Evolutionary conservation across 164 flowering plant species (phyloP), one percentile per base, ranked within the genome.

Genomic region (Chimonanthus praecox): DNA sequence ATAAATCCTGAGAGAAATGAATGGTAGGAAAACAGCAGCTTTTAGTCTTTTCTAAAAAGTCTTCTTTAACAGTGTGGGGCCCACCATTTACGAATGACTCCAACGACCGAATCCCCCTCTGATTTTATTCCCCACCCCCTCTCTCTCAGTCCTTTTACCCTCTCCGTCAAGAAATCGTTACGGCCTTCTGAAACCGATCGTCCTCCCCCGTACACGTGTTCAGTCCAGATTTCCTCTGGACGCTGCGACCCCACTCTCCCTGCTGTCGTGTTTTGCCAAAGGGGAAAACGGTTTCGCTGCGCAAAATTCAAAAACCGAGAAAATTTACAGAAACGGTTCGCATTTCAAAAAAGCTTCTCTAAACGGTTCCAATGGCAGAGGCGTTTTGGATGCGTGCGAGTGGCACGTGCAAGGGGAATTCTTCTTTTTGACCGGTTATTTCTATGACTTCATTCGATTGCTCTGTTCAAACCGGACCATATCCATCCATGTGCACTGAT

Each of bases 51-150:
- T 9, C 13, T 51, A 51, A 2, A 51, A 9, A 9, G 4, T 51
- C 9, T 10, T 51, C 58, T 33, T 10, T 11, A 11, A 6, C 16
- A 54, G n/a, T 2, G 49, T 45, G 49, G 68, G 68, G 6, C 68
- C 68, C 68, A 66, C 68, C 49, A 15, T 10, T 13, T 18, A 43
- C 15, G 47, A 66, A 45, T 44, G 3, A 7, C 49, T 47, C 68
- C 68, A 66, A 66, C 49, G 68, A 44, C 68, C 68, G 48, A 33
- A 66, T 66, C 68, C 68, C 68, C 45, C 67, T 8, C 68, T 15
- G 68, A 66, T 66, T 66, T 66, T 66, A 66, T 66, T 66, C 68
- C 45, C 66, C n/a, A 7, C 68, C 10, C 1, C 13, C 44, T 10
- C 4, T 33, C 8, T 63, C 44, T 63, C 10, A 54, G 16, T n/a